Base-by-base conservation (phyloP, 2,329 filamentous ascomycete genomes). In the Colletotrichum australisinense region DNA sequence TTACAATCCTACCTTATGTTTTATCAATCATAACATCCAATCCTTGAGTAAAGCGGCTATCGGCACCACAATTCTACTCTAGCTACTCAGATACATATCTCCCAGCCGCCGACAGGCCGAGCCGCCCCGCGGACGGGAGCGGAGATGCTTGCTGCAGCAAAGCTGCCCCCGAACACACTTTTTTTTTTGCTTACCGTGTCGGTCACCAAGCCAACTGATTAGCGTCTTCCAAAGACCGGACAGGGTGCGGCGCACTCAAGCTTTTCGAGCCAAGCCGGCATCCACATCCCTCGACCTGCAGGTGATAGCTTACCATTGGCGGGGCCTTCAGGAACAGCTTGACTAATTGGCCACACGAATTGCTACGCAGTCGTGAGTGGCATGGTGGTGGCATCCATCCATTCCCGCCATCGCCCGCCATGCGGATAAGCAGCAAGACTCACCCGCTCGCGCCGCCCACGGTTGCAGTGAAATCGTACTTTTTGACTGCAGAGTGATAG, bases 211-310 rank as follows among this genome's bases (percentile, higher is more conserved):
- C 52, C 56, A 30, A 56, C 46, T 19, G 24, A 56, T 65, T 22
- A 64, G 67, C 30, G 59, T 59, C 59, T 38, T 46, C 28, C 30
- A 30, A 16, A 42, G 28, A 38, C 28, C 60, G 28, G 52, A 19
- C 58, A 30, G 67, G 53, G 60, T 73, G 67, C 67, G 60, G 67
- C 67, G 49, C 46, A 70, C 60, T 69, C 67, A 66, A 73, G 71
- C 71, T 66, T 67, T 60, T 66, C 32, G 16, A 49, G 71, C 66
- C 60, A 66, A 73, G 67, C 59, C 67, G 60, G 67, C 67, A 73
- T 52, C 70, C 67, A 53, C 46, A 26, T 58, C 70, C 60, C 55
- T 70, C 70, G 12, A 57, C 70, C 60, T 73, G 55, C 59, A 65
- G 69, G 46, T 55, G 67, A 64, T 73, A 63, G 70, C 59, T 73